These are phyloP conservation scores for Aspergillus sp. DNA, from an alignment of 2,329 filamentous ascomycete genomes.

Conservation along the genomic window DNA sequence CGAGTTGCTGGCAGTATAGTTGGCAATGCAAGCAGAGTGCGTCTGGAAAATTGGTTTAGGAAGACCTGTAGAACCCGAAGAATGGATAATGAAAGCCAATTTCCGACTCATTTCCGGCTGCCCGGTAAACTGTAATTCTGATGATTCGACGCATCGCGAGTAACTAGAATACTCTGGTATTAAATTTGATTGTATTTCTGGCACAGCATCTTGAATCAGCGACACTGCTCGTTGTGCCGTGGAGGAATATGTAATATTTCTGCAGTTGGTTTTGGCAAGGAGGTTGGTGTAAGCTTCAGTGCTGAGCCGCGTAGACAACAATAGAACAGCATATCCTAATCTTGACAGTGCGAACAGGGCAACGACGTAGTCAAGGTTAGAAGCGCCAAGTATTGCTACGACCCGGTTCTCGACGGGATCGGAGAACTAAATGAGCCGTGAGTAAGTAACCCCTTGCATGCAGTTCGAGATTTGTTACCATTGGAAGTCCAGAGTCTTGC, in stretches of 20 bases:
- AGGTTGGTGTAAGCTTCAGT: slow-evolving; percentile 51
- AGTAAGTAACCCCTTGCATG: not conserved
- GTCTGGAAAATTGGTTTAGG: slow-evolving; percentile 63
- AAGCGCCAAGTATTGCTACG: slow-evolving; percentile 54
- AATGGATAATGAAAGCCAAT: slow-evolving; percentile 48
- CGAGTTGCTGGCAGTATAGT: slow-evolving; percentile 45
- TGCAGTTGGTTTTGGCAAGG: slow-evolving; percentile 41
- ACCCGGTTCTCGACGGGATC: slow-evolving; percentile 25
- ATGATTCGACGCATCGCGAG: slow-evolving; percentile 11
- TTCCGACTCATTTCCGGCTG: slow-evolving; percentile 26
- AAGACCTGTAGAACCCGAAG: slow-evolving; percentile 59
- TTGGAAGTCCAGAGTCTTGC: slow-evolving; percentile 1
- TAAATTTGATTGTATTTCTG: not conserved
- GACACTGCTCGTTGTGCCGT: slow-evolving; percentile 14
- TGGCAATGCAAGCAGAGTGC: slow-evolving; percentile 51
- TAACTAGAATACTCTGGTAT: slow-evolving; percentile 4
- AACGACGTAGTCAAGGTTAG: slow-evolving; percentile 57
- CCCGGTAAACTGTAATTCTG: slow-evolving; percentile 18
- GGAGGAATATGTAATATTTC: slow-evolving; percentile 6
- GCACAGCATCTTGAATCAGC: not conserved
- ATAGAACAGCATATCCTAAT: slow-evolving; percentile 56
- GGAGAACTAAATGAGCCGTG: not conserved
- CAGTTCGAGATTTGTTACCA: not conserved
- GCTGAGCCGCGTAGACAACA: slow-evolving; percentile 56
- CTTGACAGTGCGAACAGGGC: slow-evolving; percentile 56